Evolutionary conservation across 495 filamentous ascomycete species (phyloP), one percentile per base, ranked within the genome.

Genomic region (Trichoderma asperelloides): DNA sequence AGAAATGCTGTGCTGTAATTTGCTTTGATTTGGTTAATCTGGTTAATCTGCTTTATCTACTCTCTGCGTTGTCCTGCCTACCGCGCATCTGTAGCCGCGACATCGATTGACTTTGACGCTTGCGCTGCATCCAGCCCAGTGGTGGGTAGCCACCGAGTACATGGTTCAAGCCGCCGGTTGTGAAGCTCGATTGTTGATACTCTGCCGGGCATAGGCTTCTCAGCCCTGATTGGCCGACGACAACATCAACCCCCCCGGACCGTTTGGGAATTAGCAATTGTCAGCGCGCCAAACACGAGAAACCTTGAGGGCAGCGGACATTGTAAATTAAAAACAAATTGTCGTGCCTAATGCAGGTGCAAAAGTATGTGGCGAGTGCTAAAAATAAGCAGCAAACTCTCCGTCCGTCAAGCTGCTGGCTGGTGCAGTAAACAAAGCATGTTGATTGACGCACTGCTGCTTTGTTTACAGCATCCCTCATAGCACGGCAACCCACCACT

Each of bases 151-250:
- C 16, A 11, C 41, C 13, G 4, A 2, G 41, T 45, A 47, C 27
- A 60, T 30, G 27, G 55, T 60, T 60, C 55, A 60, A 21, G 55
- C 55, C 55, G 30, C 55, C 49, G 16, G 16, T 51, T 21, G 27
- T 18, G 55, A 55, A 5, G 25, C 25, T 60, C 55, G 55, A 60
- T 60, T 60, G 55, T 60, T 60, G 55, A 60, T 27, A 21, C 55
- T 25, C 11, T 60, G 8, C 4, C 13, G 8, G 55, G 55, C 55
- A 8, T 60, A 60, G 55, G 49, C 25, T 13, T 15, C 2, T 9
- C 25, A 1, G 9, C 16, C 7, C 23, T 60, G 55, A 60, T 60
- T 60, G 55, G 55, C 55, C 25, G 23, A 25, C 49, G n/a, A 27
- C 16, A 21, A 21, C 3, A n/a, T n/a, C n/a, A n/a, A 21, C 16